phyloP scores from a whole-genome alignment of 2,329 filamentous ascomycete genomes.

The Fusarium sarcochroum region DNA sequence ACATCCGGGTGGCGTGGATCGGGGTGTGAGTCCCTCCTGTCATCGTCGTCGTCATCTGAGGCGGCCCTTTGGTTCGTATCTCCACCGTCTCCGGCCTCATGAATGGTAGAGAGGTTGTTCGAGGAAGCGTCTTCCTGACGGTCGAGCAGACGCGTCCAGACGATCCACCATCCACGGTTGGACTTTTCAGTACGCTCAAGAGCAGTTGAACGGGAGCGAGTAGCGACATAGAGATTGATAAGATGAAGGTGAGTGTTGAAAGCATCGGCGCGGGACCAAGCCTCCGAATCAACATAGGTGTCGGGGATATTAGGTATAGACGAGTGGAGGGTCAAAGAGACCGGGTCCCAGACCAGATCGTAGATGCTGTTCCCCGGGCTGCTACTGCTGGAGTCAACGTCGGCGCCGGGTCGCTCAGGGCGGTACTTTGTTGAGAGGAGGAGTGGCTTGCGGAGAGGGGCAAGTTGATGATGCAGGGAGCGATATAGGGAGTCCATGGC shows the following conservation, averaged over 20 bases:
- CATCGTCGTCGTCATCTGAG: conserved; percentile 24
- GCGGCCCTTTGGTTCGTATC: conserved; percentile 11
- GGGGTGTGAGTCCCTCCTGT: conserved; percentile 26
- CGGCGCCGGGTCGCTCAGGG: conserved; percentile 60
- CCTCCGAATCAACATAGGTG: conserved; percentile 48
- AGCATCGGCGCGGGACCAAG: conserved; percentile 74
- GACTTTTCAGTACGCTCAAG: conserved; percentile 76
- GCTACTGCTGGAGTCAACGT: conserved; percentile 45
- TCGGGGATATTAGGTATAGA: conserved; percentile 77
- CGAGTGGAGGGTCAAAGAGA: conserved; percentile 69
- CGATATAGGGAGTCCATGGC: conserved; percentile 70
- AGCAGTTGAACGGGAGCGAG: conserved; percentile 60
- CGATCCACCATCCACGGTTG: conserved; percentile 77
- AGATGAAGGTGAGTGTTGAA: conserved; percentile 76
- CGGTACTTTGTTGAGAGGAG: conserved; percentile 70
- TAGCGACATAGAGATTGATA: conserved; percentile 67
- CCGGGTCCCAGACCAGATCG: conserved; percentile 74
- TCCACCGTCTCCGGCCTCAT: conserved; percentile 42
- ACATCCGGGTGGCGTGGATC: conserved; percentile 34
- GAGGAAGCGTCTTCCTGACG: conserved; percentile 42
- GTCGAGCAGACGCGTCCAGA: conserved; percentile 72
- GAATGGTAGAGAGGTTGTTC: conserved; percentile 48
- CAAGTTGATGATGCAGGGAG: conserved; percentile 72
- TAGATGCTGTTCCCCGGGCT: conserved; percentile 61
- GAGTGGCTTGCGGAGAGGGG: conserved; percentile 70